A percentile compares a stretch with the other conserved stretches of the same genome.
Conservation (phyloP, 495 filamentous ascomycete species). For the Trichoderma orchidacearum region DNA sequence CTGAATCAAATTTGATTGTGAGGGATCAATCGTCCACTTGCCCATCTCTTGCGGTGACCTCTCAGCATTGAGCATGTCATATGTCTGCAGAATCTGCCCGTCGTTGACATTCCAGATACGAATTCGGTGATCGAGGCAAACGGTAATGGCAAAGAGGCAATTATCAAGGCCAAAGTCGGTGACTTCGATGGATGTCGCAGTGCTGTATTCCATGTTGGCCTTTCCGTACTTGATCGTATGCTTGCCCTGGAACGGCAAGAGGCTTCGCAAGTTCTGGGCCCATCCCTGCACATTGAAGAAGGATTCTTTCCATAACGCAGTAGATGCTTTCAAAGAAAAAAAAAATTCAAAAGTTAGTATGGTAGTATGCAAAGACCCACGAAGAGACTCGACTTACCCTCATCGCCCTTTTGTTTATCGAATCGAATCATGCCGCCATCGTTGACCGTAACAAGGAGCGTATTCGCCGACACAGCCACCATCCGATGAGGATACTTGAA, state of each 20-base stretch:
- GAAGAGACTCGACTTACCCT: slow-evolving; percentile 36
- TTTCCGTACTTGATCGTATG: slow-evolving; percentile 52
- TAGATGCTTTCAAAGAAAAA: slow-evolving; percentile 21
- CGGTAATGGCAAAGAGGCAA: slow-evolving; percentile 56
- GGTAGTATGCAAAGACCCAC: not conserved
- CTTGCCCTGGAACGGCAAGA: slow-evolving; percentile 56
- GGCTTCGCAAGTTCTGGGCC: slow-evolving; percentile 54
- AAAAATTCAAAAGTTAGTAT: not conserved
- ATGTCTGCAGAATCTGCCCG: slow-evolving; percentile 55
- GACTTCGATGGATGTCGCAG: slow-evolving; percentile 43
- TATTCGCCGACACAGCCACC: slow-evolving; percentile 52
- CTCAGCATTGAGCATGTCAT: slow-evolving; percentile 48
- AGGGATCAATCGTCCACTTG: slow-evolving; percentile 63
- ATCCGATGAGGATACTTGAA: slow-evolving; percentile 75
- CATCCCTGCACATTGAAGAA: slow-evolving; percentile 70
- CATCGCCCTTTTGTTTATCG: slow-evolving; percentile 47
- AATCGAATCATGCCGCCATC: slow-evolving; percentile 73
- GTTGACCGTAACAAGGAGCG: slow-evolving; percentile 66
- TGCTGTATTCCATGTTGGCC: slow-evolving; percentile 49
- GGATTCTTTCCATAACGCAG: slow-evolving; percentile 59
- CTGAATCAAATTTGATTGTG: slow-evolving; percentile 54
- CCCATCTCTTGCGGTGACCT: slow-evolving; percentile 41
- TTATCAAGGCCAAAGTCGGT: slow-evolving; percentile 31
- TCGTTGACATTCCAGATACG: slow-evolving; percentile 72
- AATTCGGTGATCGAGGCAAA: slow-evolving; percentile 75